Conservation (phyloP, 2,329 filamentous ascomycete genomes). For the Pyrenochaeta sp. region DNA sequence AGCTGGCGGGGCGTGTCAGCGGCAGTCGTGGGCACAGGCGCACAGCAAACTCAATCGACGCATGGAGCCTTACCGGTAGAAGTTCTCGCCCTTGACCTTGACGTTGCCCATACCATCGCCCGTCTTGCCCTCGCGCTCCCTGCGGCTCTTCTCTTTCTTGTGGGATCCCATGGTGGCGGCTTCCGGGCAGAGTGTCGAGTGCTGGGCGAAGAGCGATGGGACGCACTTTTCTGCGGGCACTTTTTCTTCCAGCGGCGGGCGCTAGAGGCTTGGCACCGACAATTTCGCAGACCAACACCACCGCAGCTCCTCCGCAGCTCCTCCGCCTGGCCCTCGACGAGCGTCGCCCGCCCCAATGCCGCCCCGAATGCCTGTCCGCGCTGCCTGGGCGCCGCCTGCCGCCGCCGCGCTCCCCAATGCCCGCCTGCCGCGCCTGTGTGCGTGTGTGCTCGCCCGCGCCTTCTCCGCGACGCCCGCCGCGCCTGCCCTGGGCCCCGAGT, state of each 20-base stretch:
- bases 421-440: slow-evolving; percentile 11
- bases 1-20: slow-evolving; percentile 61
- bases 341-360: slow-evolving; percentile 45
- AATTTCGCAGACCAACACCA: slow-evolving; percentile 27
- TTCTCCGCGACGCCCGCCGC: slow-evolving; percentile 57
- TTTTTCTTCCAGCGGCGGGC: slow-evolving; percentile 19
- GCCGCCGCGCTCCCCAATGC: slow-evolving; percentile 20
- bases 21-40: slow-evolving; percentile 3
- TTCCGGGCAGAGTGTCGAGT: slow-evolving; percentile 9
- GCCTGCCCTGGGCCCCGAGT: slow-evolving; percentile 75
- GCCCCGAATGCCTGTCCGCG: slow-evolving; percentile 50
- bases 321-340: not conserved
- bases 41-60: not conserved
- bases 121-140: slow-evolving; percentile 83
- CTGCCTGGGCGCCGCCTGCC: slow-evolving; percentile 34
- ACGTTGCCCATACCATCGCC: slow-evolving; percentile 91
- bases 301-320: slow-evolving; percentile 22
- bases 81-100: slow-evolving; percentile 95
- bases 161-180: slow-evolving; percentile 75
- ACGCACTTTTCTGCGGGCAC: slow-evolving; percentile 23
- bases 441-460: slow-evolving; percentile 34
- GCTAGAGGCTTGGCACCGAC: slow-evolving; percentile 33
- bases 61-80: slow-evolving; percentile 67
- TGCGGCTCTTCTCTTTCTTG: slow-evolving; percentile 89
- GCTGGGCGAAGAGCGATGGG: slow-evolving; percentile 20